Conservation (phyloP, 2,329 filamentous ascomycete species). For the Sphaerostilbella broomeana region DNA sequence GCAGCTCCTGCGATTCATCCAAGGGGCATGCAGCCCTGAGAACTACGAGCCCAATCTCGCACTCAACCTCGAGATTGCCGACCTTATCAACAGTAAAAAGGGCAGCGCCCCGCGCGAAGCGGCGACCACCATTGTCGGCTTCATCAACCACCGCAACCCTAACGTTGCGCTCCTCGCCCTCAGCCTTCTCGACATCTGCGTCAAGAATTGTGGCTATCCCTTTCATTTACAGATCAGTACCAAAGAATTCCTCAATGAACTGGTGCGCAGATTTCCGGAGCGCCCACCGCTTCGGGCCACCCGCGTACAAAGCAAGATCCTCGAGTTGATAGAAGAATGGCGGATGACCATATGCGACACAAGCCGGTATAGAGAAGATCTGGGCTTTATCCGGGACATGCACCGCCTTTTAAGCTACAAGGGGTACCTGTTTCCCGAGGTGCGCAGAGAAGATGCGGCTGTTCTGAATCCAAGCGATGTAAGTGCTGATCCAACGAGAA, state of each 20-base stretch:
- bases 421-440: conserved; percentile 90
- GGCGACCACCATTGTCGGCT: conserved; percentile 84
- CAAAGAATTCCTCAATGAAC: conserved; percentile 97
- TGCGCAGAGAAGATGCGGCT: conserved; percentile 87
- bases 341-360: conserved; percentile 96
- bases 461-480: conserved; percentile 96
- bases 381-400: conserved; percentile 97
- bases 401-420: conserved; percentile 93
- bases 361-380: conserved; percentile 91
- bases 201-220: conserved; percentile 99
- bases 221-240: conserved; percentile 98
- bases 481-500: conserved; percentile 31
- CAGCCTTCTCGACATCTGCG: conserved; percentile 92
- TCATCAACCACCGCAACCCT: conserved; percentile 94
- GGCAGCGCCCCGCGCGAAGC: conserved; percentile 92
- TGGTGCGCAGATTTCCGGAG: conserved; percentile 92
- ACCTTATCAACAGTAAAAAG: conserved; percentile 96
- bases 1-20: conserved; percentile 89
- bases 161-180: conserved; percentile 89
- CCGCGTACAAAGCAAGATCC: conserved; percentile 82
- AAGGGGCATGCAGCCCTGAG: conserved; percentile 91
- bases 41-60: conserved; percentile 98
- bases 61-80: conserved; percentile 90
- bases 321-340: conserved; percentile 98
- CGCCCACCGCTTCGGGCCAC: conserved; percentile 79